These are phyloP conservation scores for Marasmius sp. DNA, from an alignment of 1,284 basidiomycete species.

Conservation along the genomic window DNA sequence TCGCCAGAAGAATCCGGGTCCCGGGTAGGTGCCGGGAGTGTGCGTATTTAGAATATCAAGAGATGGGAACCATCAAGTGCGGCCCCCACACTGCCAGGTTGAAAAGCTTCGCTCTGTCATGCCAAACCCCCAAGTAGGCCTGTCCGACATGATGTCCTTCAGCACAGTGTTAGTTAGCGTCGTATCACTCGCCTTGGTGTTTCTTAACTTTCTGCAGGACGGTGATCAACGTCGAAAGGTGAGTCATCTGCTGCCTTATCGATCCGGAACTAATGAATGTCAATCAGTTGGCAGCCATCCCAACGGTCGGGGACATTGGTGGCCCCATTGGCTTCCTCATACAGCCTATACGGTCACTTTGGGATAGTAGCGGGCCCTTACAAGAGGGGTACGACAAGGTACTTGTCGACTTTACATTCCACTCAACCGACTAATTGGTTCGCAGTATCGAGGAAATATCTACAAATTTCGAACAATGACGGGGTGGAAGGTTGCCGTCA, in stretches of 20 bases:
- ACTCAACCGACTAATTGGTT: background rate
- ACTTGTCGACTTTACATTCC: background rate
- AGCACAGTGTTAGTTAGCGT: too few species aligned
- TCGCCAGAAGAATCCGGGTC: too few species aligned
- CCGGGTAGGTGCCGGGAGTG: too few species aligned
- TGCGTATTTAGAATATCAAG: too few species aligned
- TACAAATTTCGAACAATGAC: conserved; percentile 26
- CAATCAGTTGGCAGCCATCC: background rate
- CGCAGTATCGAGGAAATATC: conserved; percentile 15
- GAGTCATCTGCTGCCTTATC: background rate
- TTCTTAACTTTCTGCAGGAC: background rate
- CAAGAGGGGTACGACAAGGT: conserved; percentile 21
- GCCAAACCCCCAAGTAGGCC: too few species aligned
- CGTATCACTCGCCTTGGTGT: too few species aligned
- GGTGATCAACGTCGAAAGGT: background rate
- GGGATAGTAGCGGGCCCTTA: conserved; percentile 8
- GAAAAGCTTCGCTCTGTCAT: too few species aligned
- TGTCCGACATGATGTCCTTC: too few species aligned
- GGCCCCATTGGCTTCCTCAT: background rate
- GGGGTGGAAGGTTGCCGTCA: conserved; percentile 28
- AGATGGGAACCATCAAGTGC: too few species aligned
- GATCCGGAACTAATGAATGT: too few species aligned
- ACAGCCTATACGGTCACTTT: conserved; percentile 17
- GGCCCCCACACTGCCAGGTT: too few species aligned
- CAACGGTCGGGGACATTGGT: background rate